Evolutionary conservation across 371 early-diverging fungal genomes (phyloP), one percentile per base, ranked within the genome.

Genomic region (Mortierella sp.): DNA sequence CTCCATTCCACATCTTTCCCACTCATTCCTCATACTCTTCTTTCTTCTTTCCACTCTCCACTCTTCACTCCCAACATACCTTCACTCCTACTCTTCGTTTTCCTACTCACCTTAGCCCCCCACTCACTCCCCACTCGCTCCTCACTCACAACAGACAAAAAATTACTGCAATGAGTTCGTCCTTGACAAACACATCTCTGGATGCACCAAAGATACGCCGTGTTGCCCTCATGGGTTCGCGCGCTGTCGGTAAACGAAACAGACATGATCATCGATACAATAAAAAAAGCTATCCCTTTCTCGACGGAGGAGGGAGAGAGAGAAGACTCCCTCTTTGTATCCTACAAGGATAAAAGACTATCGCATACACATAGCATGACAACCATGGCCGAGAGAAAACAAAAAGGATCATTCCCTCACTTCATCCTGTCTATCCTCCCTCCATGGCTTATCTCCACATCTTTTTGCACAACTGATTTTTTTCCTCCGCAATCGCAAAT

Each of bases 191-290:
- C 63, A 52, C 64, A 14, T 73, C 83, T 24, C 66, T 65, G 24
- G 78, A 74, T 47, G 74, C 85, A 8, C 85, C 89, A 43, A 89
- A 89, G 80, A 86, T 88, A 44, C 86, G 94, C 86, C 89, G 92
- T 73, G 92, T 95, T 73, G 94, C 91, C 31, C 91, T 97, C 4
- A 89, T 96, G 58, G 97, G 97, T 48, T 91, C 93, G 52, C 87
- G 95, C 71, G 94, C 96, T 50, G 97, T 97, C 52, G 97, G 97
- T 89, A 94, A 90, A 88, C 76, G 63, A 40, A 47, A n/a, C 31
- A 50, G 37, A 37, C 55, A 41, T 22, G 61, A 26, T 29, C 29
- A 53, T 29, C 55, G 19, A 8, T 37, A 22, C 37, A 61, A 7
- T 39, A 61, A 61, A 34, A 61, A 61, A 61, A 61, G 22, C 2